Conservation (phyloP, 73 alveolate genomes). For the Stentor coeruleus region DNA sequence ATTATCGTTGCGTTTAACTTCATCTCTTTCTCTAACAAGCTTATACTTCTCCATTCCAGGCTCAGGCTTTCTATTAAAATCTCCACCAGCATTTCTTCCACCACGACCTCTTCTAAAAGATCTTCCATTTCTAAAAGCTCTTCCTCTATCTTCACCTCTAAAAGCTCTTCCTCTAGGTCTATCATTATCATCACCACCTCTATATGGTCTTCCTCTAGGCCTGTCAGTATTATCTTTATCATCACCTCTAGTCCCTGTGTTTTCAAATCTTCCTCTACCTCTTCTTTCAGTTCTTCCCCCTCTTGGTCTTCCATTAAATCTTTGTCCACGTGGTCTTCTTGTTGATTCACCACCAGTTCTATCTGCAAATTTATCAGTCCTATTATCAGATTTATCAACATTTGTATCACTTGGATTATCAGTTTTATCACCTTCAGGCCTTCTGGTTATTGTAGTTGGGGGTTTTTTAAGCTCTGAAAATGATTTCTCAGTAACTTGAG, state of each 20-base stretch:
- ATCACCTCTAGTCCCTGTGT: neutral
- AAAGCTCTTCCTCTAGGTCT: neutral
- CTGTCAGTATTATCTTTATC: neutral
- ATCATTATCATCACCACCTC: neutral
- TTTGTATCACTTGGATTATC: no score
- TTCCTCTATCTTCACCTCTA: neutral
- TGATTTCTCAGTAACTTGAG: slow-evolving; percentile 2
- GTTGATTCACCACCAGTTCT: neutral
- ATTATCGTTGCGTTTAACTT: neutral
- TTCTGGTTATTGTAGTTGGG: neutral
- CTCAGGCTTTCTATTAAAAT: neutral
- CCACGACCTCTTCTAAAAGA: neutral
- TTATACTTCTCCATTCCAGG: neutral
- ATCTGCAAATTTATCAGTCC: no score
- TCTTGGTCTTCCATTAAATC: neutral
- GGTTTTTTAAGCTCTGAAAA: slow-evolving; percentile 1
- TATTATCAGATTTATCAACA: no score
- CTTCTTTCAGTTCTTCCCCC: neutral
- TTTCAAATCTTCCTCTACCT: neutral
- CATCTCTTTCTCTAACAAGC: neutral
- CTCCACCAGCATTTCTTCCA: neutral
- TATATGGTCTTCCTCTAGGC: neutral
- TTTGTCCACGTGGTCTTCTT: neutral
- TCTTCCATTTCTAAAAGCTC: no score
- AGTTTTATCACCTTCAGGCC: neutral